phyloP scores from a whole-genome alignment of 805 yeast genomes.

The Yamadazyma sp. region DNA sequence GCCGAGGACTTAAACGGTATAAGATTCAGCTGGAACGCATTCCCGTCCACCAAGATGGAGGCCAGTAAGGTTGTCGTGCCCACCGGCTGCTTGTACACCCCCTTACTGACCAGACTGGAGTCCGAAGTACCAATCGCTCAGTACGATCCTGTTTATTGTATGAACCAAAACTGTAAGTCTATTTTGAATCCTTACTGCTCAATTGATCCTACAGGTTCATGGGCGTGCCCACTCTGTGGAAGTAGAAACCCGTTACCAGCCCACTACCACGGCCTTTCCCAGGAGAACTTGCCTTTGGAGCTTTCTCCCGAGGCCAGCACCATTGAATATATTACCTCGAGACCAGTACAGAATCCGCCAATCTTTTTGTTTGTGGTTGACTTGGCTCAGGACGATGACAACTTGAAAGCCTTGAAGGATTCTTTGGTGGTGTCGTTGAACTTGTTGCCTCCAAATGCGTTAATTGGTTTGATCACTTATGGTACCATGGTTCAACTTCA shows the following conservation, averaged over 20 bases:
- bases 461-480: slow-evolving; percentile 57
- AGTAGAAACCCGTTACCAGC: slow-evolving; percentile 44
- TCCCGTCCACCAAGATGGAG: slow-evolving; percentile 56
- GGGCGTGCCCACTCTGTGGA: slow-evolving; percentile 61
- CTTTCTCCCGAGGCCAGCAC: slow-evolving; percentile 43
- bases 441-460: slow-evolving; percentile 53
- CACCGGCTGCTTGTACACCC: slow-evolving; percentile 58
- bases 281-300: slow-evolving; percentile 31
- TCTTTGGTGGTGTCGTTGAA: slow-evolving; percentile 40
- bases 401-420: slow-evolving; percentile 49
- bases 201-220: slow-evolving; percentile 33
- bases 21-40: slow-evolving; percentile 69
- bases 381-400: slow-evolving; percentile 53
- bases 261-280: slow-evolving; percentile 20
- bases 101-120: slow-evolving; percentile 48
- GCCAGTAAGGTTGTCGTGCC: slow-evolving; percentile 55
- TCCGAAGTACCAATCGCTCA: slow-evolving; percentile 31
- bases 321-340: slow-evolving; percentile 49
- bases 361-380: slow-evolving; percentile 58
- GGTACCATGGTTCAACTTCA: slow-evolving; percentile 62
- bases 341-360: slow-evolving; percentile 42
- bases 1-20: slow-evolving; percentile 74
- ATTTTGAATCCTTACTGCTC: slow-evolving; percentile 53
- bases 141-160: slow-evolving; percentile 44
- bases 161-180: slow-evolving; percentile 49